phyloP scores from a whole-genome alignment of 148 eudicot genomes.

The Chenopodium album region DNA sequence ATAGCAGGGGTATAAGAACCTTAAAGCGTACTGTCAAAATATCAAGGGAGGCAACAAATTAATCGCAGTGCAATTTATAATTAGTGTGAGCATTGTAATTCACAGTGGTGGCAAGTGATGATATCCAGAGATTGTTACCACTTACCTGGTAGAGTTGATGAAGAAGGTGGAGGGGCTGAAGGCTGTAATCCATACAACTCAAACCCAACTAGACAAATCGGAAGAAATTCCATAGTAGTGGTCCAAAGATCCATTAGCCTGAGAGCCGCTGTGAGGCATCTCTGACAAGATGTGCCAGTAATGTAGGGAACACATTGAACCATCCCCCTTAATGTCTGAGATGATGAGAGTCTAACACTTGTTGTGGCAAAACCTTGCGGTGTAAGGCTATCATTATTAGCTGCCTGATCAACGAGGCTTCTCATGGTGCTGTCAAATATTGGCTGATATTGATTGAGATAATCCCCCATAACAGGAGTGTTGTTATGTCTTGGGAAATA shows the following conservation, averaged over 20 bases:
- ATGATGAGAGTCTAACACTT: not conserved
- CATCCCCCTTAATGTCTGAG: conserved; percentile 7
- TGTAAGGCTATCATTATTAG: conserved; percentile 2
- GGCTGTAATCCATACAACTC: conserved; percentile 10
- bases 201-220: conserved; percentile 34
- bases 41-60: not conserved
- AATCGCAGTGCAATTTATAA: not conserved
- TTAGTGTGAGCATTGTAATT: not conserved
- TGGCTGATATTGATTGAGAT: conserved; percentile 14
- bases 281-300: conserved; percentile 27
- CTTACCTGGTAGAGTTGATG: conserved; percentile 14
- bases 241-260: conserved; percentile 21
- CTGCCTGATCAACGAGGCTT: conserved; percentile 12
- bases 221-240: conserved; percentile 30
- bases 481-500: not conserved
- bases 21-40: conserved; percentile 7
- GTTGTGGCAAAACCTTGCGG: conserved; percentile 24
- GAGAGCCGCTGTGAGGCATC: conserved; percentile 21
- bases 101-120: not conserved
- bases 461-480: not conserved
- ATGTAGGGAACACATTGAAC: conserved; percentile 33
- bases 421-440: conserved; percentile 16
- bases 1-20: conserved; percentile 5
- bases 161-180: not conserved
- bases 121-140: not conserved